A percentile compares a stretch with the other conserved stretches of the same genome.
Evolutionary conservation across 306 rosid genomes (phyloP).

Genomic region (Arachis stenosperma): DNA sequence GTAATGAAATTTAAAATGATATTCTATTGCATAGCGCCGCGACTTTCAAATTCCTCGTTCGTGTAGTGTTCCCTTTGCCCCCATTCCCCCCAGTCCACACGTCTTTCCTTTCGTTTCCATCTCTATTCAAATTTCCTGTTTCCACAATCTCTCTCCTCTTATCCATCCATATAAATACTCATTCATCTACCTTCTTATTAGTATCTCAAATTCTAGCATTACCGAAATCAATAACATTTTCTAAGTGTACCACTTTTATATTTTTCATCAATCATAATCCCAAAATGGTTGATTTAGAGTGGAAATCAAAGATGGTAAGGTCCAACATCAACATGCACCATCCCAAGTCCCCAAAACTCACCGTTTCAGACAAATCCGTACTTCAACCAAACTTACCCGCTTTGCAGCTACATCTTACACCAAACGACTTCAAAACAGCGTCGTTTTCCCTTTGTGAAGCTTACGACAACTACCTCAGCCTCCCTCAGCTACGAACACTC

Average conservation of each 20-base stretch:
- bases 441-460: conserved; percentile 58
- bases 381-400: conserved; percentile 39
- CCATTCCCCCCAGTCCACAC: conserved; percentile 62
- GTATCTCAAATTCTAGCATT: conserved; percentile 25
- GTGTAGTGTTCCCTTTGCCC: conserved; percentile 17
- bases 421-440: conserved; percentile 59
- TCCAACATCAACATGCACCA: conserved; percentile 46
- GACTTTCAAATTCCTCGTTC: conserved; percentile 48
- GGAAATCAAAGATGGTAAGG: conserved; percentile 68
- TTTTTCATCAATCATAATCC: not conserved
- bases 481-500: conserved; percentile 62
- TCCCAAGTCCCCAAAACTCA: conserved; percentile 60
- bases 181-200: not conserved
- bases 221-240: no score
- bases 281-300: conserved; percentile 75
- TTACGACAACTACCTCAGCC: conserved; percentile 75
- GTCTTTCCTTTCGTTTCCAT: conserved; percentile 46
- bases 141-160: not conserved
- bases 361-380: conserved; percentile 52
- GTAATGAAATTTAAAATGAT: conserved; percentile 1
- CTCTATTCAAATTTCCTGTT: conserved; percentile 11
- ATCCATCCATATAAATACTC: conserved; percentile 46
- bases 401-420: conserved; percentile 42
- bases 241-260: not conserved
- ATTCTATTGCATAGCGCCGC: conserved; percentile 28